Base-by-base conservation (phyloP, 805 yeast genomes). In the Monosporozyma siamensis region DNA sequence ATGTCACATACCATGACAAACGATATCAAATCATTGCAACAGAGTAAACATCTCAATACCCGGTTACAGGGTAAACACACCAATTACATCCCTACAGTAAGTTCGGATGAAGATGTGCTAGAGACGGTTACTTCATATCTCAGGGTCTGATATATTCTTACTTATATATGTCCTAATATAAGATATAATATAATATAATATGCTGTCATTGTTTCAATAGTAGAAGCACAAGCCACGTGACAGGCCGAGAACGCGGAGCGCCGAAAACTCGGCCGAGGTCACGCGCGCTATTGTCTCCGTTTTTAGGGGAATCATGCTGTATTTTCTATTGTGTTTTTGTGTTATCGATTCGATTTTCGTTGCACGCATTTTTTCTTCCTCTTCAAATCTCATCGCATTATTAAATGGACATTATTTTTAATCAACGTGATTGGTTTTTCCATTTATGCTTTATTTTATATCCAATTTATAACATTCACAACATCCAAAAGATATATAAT, bases 121-220 rank as follows among this genome's bases (percentile, higher is more conserved):
- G 55, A 53, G 32, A 52, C 59, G 20, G 59, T 50, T 6, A 35
- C 52, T 18, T 55, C 49, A n/a, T 59, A 56, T 44, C 48, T 54
- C 30, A 46, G 56, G 34, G 57, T 55, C 3, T 55, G 23, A 38
- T 23, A 23, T 18, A 8, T 6, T 27, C 4, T 11, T 4, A 7
- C 32, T 29, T n/a, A 17, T 5, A 22, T 10, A 12, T 23, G 25
- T 23, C 25, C 25, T 9, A 23, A 23, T 9, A 23, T 30, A n/a
- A n/a, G 11, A 7, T 11, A 7, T 30, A 6, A 30, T 30, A 30
- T 15, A 30, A 11, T 15, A 8, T 24, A 24, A 24, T 8, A 24
- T 10, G 10, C 26, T 22, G 23, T 2, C 5, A 18, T 9, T 8
- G 4, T n/a, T n/a, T n/a, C n/a, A n/a, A n/a, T n/a, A n/a, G n/a